Percentiles rank a stretch among this genome's conserved stretches.
Evolutionary conservation across 768 basidiomycete genomes (phyloP).

Genomic region (Mycena indigotica): DNA sequence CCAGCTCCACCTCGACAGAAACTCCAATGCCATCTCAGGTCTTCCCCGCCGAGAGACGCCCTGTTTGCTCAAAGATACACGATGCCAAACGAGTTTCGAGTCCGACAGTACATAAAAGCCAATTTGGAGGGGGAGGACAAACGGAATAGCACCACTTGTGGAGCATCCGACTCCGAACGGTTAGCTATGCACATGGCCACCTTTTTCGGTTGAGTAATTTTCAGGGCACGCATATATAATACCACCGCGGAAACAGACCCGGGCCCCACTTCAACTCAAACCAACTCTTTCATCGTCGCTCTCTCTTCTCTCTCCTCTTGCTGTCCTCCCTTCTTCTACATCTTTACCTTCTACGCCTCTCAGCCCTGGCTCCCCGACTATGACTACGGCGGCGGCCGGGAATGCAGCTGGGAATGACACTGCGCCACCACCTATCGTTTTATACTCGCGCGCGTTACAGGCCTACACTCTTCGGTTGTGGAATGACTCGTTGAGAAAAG

Average conservation of each 20-base stretch:
- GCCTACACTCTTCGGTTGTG: constrained; percentile 26
- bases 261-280: background rate
- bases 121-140: too few relatives aligned
- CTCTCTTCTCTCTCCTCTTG: background rate
- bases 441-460: constrained; percentile 25
- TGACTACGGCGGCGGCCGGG: constrained; percentile 11
- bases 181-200: background rate
- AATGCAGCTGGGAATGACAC: too few relatives aligned
- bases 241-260: background rate
- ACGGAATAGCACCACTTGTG: background rate
- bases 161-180: too few relatives aligned
- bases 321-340: too few relatives aligned
- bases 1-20: too few relatives aligned
- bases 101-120: too few relatives aligned
- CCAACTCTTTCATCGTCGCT: background rate
- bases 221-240: background rate
- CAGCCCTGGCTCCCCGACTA: background rate
- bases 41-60: too few relatives aligned
- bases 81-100: too few relatives aligned
- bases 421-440: constrained; percentile 5
- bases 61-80: too few relatives aligned
- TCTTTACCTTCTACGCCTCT: too few relatives aligned
- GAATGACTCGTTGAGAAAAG: constrained; percentile 15
- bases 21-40: too few relatives aligned
- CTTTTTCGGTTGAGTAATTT: background rate